phyloP scores from a whole-genome alignment of 1,284 basidiomycete species.

The Tilletia caries region DNA sequence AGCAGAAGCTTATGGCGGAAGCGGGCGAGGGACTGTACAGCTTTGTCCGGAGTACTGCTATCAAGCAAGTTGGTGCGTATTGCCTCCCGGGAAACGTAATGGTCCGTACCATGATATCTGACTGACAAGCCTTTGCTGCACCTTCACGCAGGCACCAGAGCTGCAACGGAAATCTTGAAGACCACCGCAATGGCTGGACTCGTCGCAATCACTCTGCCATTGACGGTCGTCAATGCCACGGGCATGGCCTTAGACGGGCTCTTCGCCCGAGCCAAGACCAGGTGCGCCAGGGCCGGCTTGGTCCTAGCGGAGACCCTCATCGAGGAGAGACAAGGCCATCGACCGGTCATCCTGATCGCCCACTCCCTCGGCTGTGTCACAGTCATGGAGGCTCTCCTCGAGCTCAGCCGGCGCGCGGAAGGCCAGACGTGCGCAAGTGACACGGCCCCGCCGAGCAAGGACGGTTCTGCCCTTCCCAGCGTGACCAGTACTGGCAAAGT shows the following conservation, averaged over 20 bases:
- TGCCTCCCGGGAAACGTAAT: too few relatives aligned
- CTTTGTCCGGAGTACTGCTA: conserved; percentile 32
- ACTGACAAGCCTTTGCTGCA: conserved; percentile 23
- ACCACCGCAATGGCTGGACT: conserved; percentile 61
- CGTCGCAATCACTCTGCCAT: conserved; percentile 59
- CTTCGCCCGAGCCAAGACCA: conserved; percentile 53
- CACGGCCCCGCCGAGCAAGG: neutral
- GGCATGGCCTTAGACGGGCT: conserved; percentile 53
- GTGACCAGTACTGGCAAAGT: conserved; percentile 24
- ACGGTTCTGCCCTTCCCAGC: neutral
- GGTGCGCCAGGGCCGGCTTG: conserved; percentile 55
- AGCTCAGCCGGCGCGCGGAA: conserved; percentile 48
- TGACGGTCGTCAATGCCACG: conserved; percentile 54
- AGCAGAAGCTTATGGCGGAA: conserved; percentile 36
- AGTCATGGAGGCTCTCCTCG: conserved; percentile 59
- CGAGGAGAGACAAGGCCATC: conserved; percentile 60
- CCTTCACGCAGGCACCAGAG: conserved; percentile 31
- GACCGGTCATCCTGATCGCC: conserved; percentile 60
- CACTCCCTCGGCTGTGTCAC: conserved; percentile 61
- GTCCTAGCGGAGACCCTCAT: conserved; percentile 61
- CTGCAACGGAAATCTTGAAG: conserved; percentile 58
- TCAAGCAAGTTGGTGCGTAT: conserved; percentile 6
- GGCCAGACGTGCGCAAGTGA: conserved; percentile 5
- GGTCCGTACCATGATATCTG: neutral
- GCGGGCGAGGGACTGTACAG: conserved; percentile 35